Conservation (phyloP, 495 filamentous ascomycete genomes). For the Talaromyces nanjingensis region DNA sequence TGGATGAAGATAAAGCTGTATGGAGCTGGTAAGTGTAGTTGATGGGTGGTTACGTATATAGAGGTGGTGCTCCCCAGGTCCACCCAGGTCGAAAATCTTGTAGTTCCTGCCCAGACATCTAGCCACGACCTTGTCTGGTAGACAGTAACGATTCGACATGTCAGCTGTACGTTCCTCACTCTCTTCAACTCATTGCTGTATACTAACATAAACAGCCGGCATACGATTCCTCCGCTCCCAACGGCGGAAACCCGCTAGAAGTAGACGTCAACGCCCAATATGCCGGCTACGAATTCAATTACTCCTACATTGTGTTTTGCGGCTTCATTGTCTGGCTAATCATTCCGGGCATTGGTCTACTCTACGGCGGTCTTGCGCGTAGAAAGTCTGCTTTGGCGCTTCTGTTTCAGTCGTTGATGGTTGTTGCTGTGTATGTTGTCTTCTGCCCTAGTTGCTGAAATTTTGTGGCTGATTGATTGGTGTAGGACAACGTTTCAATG, state of each 20-base stretch:
- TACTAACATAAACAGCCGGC: slow-evolving; percentile 20
- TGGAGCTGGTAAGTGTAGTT: not conserved
- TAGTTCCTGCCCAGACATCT: not conserved
- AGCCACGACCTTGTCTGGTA: not conserved
- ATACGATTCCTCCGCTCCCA: slow-evolving; percentile 35
- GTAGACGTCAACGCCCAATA: slow-evolving; percentile 47
- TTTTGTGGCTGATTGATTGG: not conserved
- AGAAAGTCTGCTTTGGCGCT: slow-evolving; percentile 50
- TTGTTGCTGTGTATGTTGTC: slow-evolving; percentile 32
- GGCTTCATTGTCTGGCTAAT: slow-evolving; percentile 52
- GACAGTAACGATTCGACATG: not conserved
- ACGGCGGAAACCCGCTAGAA: slow-evolving; percentile 37
- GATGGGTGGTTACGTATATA: not conserved
- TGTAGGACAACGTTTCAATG: slow-evolving; percentile 41
- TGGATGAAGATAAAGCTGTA: not conserved
- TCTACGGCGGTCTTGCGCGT: slow-evolving; percentile 52
- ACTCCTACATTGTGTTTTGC: slow-evolving; percentile 44
- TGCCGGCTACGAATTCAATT: slow-evolving; percentile 42
- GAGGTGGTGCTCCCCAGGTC: not conserved
- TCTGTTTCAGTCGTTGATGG: slow-evolving; percentile 52
- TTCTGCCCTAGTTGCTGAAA: not conserved
- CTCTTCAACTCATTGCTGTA: not conserved
- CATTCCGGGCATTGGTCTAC: slow-evolving; percentile 51
- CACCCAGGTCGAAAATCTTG: not conserved
- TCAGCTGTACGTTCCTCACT: not conserved